Conservation (phyloP, 768 basidiomycete species). For the Phaeolepiota aurea region DNA sequence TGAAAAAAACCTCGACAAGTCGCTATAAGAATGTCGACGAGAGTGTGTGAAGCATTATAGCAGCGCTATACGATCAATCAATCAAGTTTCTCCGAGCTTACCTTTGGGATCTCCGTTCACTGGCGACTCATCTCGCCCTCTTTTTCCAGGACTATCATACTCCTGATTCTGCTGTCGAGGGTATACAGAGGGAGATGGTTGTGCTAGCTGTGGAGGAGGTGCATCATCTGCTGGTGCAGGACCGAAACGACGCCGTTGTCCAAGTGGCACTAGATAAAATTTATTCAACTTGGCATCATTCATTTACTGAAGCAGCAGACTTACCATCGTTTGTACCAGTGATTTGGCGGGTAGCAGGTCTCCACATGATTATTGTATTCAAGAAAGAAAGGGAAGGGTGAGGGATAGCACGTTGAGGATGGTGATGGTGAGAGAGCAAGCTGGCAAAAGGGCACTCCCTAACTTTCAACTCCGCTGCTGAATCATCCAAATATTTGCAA, state of each 20-base stretch:
- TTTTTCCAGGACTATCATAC: slow-evolving; percentile 45
- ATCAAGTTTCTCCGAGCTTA: slow-evolving; percentile 41
- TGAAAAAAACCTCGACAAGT: slow-evolving; percentile 15
- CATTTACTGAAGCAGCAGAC: slow-evolving; percentile 16
- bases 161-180: slow-evolving; percentile 58
- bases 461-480: slow-evolving; percentile 27
- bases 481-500: slow-evolving; percentile 11
- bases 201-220: slow-evolving; percentile 77
- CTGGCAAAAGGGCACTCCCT: slow-evolving; percentile 10
- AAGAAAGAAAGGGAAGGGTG: slow-evolving; percentile 19
- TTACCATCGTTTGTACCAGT: slow-evolving; percentile 90
- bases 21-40: slow-evolving; percentile 27
- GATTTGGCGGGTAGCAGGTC: slow-evolving; percentile 81
- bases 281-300: neutral
- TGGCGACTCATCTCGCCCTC: slow-evolving; percentile 63
- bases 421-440: slow-evolving; percentile 22
- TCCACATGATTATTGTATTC: slow-evolving; percentile 59
- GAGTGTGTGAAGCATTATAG: slow-evolving; percentile 20
- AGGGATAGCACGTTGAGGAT: slow-evolving; percentile 11
- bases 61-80: slow-evolving; percentile 11
- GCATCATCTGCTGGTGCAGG: slow-evolving; percentile 77
- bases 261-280: slow-evolving; percentile 56
- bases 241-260: slow-evolving; percentile 85
- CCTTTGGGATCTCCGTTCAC: slow-evolving; percentile 57
- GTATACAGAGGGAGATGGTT: slow-evolving; percentile 81